Percentiles rank a stretch among this genome's conserved stretches.
These are phyloP conservation scores for Gentiana dahurica DNA, from an alignment of 257 asterid genomes.

Conservation along the genomic window DNA sequence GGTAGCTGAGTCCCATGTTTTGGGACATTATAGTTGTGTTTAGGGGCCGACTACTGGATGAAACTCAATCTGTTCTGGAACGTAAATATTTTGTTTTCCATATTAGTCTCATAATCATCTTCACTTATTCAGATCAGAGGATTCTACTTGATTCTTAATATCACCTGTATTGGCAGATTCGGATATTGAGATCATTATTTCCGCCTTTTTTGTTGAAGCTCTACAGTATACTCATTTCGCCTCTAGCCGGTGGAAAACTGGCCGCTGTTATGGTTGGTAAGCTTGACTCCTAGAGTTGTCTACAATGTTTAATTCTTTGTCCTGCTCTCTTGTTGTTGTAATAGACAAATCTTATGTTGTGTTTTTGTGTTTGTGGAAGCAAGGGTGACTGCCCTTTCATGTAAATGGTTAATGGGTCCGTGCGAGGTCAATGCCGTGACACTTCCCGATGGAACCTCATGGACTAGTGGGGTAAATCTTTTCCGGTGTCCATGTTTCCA, in stretches of 20 bases:
- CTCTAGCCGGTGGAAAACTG: constrained; percentile 55
- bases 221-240: constrained; percentile 56
- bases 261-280: constrained; percentile 84
- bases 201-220: constrained; percentile 58
- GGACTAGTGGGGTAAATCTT: constrained; percentile 62
- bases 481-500: neutral
- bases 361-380: constrained; percentile 34
- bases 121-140: neutral
- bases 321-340: no score
- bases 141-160: neutral
- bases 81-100: no score
- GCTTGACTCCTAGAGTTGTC: constrained; percentile 8
- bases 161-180: constrained; percentile 29
- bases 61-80: no score
- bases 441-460: constrained; percentile 52
- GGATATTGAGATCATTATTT: constrained; percentile 54
- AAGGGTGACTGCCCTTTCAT: constrained; percentile 77
- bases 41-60: no score
- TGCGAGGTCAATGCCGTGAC: constrained; percentile 59
- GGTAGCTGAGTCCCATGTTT: no score
- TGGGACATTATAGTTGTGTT: no score
- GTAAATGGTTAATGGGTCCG: constrained; percentile 92
- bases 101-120: neutral
- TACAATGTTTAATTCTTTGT: no score
- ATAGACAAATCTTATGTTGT: neutral